A percentile compares a stretch with the other conserved stretches of the same genome.
Evolutionary conservation across 225 moss, liverwort and hornwort species (phyloP).

Genomic region (Ulota crispa): DNA sequence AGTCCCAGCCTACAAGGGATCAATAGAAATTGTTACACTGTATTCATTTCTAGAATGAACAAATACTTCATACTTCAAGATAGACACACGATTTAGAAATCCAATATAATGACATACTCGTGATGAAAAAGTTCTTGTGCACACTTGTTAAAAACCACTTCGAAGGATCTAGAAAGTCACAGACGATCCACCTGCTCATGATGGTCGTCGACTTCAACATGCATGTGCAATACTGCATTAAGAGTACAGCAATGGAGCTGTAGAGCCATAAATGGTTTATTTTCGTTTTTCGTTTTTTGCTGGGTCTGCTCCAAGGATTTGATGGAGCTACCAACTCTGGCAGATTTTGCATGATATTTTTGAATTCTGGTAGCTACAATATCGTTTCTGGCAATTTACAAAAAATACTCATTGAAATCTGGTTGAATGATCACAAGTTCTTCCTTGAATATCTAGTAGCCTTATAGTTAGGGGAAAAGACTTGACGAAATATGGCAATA

Average conservation of each 20-base stretch:
- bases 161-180: background rate
- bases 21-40: background rate
- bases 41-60: background rate
- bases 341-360: background rate
- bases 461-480: background rate
- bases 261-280: background rate
- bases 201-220: slow-evolving; percentile 21
- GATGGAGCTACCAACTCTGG: background rate
- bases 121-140: background rate
- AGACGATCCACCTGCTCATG: slow-evolving; percentile 12
- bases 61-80: background rate
- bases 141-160: background rate
- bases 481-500: background rate
- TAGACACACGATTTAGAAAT: background rate
- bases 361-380: background rate
- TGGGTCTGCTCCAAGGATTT: background rate
- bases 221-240: background rate
- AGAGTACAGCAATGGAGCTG: background rate
- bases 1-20: slow-evolving; percentile 70
- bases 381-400: background rate
- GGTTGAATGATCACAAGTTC: background rate
- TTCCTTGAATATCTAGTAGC: background rate
- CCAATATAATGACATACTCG: background rate
- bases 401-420: background rate
- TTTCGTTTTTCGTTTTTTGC: background rate